phyloP scores from a whole-genome alignment of 73 alveolate genomes.

The Tetrahymena malaccensis region DNA sequence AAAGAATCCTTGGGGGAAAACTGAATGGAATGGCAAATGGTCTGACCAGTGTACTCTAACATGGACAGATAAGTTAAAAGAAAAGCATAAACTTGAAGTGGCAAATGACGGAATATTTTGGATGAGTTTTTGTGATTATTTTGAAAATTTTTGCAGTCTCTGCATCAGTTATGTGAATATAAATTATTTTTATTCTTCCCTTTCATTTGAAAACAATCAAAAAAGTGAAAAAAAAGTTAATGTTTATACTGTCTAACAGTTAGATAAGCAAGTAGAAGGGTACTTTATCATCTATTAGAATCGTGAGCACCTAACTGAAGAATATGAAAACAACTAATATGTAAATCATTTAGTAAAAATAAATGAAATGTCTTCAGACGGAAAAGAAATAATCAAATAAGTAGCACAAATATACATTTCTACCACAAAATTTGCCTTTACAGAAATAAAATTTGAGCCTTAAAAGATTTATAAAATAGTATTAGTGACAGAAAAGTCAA shows the following conservation, averaged over 20 bases:
- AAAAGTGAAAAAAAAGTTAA: neutral
- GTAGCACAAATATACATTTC: neutral
- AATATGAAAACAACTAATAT: neutral
- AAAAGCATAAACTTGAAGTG: neutral
- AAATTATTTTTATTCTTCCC: neutral
- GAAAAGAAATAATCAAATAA: neutral
- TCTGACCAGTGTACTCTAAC: neutral
- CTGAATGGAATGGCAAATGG: neutral
- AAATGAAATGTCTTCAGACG: neutral
- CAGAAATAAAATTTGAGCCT: neutral
- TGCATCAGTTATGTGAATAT: neutral
- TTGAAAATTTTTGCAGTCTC: neutral
- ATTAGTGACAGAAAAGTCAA: neutral
- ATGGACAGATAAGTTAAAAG: neutral
- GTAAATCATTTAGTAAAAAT: neutral
- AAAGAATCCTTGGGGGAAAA: neutral
- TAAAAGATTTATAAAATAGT: neutral
- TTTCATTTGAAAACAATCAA: neutral
- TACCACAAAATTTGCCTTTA: neutral
- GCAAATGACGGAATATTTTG: neutral
- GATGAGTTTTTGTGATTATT: neutral
- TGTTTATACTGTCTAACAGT: neutral
- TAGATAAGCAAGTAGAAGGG: neutral
- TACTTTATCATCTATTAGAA: neutral
- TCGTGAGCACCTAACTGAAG: neutral